Base-by-base conservation (phyloP, 1,284 basidiomycete genomes). In the Sanghuangporus weigelae region DNA sequence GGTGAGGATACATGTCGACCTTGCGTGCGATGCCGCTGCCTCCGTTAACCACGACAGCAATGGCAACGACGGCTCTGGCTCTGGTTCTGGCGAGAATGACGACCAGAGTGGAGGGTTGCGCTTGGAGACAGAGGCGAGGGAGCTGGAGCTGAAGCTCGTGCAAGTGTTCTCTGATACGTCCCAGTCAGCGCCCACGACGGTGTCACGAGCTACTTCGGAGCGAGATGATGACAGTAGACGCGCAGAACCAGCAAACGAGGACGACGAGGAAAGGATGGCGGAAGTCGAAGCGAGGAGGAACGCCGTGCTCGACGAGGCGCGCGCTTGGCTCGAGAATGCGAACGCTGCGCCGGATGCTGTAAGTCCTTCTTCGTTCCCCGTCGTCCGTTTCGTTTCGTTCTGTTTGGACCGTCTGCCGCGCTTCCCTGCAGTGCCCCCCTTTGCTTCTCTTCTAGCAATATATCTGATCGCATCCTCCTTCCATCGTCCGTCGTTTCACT, bases 1-100 rank as follows among this genome's bases (percentile, higher is more conserved):
- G 8, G 54, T 64, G 23, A 40, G 59, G n/a, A 59, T 64, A 44
- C 63, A 64, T 48, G 53, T 61, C 44, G 63, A 64, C 48, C 51
- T 64, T 26, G 46, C 62, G 3, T 40, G 23, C 46, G 61, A 62
- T n/a, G 61, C 50, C 21, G 40, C 26, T 39, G 7, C 26, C 16
- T 23, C 8, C 23, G 12, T 16, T 35, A 40, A 16, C 31, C 21
- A 4, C 44, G 39, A 39, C 42, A 62, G 16, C 35, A n/a, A 19
- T 31, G 40, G 11, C 53, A 44, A 16, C 38, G 54, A 14, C 39
- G 35, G 11, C 40, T 55, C 54, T 51, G 57, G 26, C 40, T 48
- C 16, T 53, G 60, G 21, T 40, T 48, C 7, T 42, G n/a, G 40
- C n/a, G n/a, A n/a, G n/a, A 42, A 42, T 42, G 40, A 42, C n/a